These are phyloP conservation scores for Naegleria fowleri DNA, from an alignment of 208 protist species.

Conservation along the genomic window DNA sequence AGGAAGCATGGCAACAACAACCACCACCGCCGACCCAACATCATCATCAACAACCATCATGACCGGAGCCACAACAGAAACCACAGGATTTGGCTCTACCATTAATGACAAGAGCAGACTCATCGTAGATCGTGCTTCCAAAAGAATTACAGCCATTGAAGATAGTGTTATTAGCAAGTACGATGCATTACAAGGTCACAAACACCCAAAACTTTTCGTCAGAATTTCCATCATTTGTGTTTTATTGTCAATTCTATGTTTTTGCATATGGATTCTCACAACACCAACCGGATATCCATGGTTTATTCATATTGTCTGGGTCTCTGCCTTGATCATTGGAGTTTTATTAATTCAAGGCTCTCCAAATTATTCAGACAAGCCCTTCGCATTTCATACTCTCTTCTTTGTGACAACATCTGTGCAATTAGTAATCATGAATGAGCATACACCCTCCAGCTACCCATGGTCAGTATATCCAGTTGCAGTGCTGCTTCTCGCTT, in stretches of 20 bases:
- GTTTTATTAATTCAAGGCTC: not conserved
- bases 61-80: not conserved
- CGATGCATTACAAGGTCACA: not conserved
- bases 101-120: not conserved
- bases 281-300: not conserved
- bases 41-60: not conserved
- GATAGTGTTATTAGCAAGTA: not conserved
- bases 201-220: not conserved
- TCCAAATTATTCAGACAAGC: not conserved
- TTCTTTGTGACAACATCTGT: not conserved
- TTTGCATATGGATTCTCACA: not conserved
- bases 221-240: not conserved
- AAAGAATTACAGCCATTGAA: not conserved
- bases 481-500: not conserved
- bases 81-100: not conserved
- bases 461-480: not conserved
- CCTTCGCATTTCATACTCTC: not conserved
- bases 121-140: not conserved
- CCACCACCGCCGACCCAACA: not conserved
- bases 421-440: not conserved
- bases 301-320: not conserved
- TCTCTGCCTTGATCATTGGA: not conserved
- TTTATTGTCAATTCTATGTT: not conserved
- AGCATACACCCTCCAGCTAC: not conserved
- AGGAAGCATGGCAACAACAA: too few relatives aligned